Percentiles rank a stretch among this genome's conserved stretches.
Evolutionary conservation across 257 asterid species (phyloP).

Genomic region (Solanum commersonii): DNA sequence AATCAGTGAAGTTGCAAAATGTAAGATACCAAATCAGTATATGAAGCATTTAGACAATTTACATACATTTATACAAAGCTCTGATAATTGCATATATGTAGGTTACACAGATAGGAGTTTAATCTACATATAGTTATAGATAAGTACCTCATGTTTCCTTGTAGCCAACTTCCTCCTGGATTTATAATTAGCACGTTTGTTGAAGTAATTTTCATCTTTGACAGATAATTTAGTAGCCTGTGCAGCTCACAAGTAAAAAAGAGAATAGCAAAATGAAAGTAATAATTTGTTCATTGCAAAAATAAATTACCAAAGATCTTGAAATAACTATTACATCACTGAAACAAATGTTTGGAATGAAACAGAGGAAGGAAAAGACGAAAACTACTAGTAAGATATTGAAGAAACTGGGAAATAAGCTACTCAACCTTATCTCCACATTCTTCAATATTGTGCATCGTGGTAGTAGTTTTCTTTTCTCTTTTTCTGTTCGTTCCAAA

Average conservation of each 20-base stretch:
- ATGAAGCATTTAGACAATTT: neutral
- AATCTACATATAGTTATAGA: neutral
- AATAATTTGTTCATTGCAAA: neutral
- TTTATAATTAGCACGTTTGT: neutral
- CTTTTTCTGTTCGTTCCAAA: neutral
- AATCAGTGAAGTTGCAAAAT: neutral
- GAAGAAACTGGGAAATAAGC: neutral
- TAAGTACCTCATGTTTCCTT: slow-evolving; percentile 28
- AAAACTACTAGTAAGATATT: neutral
- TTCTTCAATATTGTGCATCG: neutral
- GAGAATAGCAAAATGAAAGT: neutral
- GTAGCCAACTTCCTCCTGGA: neutral
- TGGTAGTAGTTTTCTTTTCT: neutral
- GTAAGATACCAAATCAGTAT: neutral
- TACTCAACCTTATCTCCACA: slow-evolving; percentile 1
- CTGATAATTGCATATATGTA: neutral
- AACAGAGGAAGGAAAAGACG: neutral
- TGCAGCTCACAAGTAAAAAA: neutral
- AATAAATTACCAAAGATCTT: neutral
- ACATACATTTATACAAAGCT: neutral
- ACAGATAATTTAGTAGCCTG: neutral
- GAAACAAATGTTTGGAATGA: neutral
- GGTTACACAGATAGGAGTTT: neutral
- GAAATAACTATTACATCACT: neutral
- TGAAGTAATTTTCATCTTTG: neutral